Percentiles rank a stretch among this genome's conserved stretches.
Conservation (phyloP, 352 stramenopile genomes). For the Thalassiosira hispida region DNA sequence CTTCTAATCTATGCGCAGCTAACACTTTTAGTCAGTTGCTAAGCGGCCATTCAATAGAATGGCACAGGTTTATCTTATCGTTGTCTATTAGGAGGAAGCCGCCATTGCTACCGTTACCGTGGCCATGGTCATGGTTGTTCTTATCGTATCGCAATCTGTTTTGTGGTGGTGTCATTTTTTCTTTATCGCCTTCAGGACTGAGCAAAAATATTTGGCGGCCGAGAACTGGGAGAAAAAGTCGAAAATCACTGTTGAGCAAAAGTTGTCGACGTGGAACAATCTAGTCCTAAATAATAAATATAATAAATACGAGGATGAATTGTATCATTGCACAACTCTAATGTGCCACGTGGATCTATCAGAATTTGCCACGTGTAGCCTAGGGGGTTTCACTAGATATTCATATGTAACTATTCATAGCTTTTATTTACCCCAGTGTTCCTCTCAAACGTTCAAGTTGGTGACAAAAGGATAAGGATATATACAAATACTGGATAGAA, state of each 20-base stretch:
- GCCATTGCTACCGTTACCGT: background rate
- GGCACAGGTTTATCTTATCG: background rate
- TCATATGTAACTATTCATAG: too few species aligned
- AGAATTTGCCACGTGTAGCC: background rate
- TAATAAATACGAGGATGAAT: background rate
- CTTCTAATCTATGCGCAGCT: background rate
- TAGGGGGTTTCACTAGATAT: slow-evolving; percentile 1
- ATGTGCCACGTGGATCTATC: background rate
- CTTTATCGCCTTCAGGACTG: background rate
- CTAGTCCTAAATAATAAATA: too few species aligned
- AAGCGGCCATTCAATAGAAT: background rate
- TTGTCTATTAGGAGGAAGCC: background rate
- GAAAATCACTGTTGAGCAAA: too few species aligned
- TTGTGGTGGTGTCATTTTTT: background rate
- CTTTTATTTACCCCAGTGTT: too few species aligned
- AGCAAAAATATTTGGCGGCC: background rate
- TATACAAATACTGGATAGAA: too few species aligned
- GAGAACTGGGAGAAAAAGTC: background rate
- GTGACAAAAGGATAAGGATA: too few species aligned
- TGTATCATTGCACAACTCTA: background rate
- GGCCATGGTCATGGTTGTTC: background rate
- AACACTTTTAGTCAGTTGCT: background rate
- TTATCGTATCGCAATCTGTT: background rate
- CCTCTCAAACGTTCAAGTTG: too few species aligned
- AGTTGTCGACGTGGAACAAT: background rate